Base-by-base conservation (phyloP, 2,329 filamentous ascomycete genomes). In the Microdochium nivale region DNA sequence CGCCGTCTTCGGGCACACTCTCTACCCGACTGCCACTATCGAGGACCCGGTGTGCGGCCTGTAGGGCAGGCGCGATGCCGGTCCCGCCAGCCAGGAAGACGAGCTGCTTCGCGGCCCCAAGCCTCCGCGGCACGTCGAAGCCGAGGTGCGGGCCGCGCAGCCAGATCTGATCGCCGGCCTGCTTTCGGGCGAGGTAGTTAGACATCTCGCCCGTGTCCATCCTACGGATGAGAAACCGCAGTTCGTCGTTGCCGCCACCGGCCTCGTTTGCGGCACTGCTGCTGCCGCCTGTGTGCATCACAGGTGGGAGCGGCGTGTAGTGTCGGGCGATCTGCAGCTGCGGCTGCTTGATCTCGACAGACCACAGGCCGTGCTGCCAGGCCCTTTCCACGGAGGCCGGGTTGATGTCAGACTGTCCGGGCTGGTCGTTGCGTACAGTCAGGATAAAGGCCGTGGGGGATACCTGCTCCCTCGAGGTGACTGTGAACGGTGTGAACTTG, bases 1-100 rank as follows among this genome's bases (percentile, higher is more conserved):
- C 54, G 3, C 54, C 54, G 7, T 58, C 54, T 16, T 57, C 52
- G 21, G 56, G 11, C 37, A 30, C 5, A n/a, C 50, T n/a, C 35
- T n/a, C n/a, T n/a, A n/a, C n/a, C n/a, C n/a, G n/a, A n/a, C 23
- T 16, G 14, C 19, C 23, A 19, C 13, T 30, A 19, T 75, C 67
- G 3, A 83, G 69, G 11, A 92, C 67, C 1, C 81, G 80, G 54
- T 83, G 72, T 1, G 84, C 88, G 40, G 87, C 80, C 69, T 97
- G 92, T 66, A 97, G 70, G 8, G 91, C 94, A 0, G 92, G 89
- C 16, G 90, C 90, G 59, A 99, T 87, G 1, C 94, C 92, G 0
- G 94, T 99, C 0, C 94, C 94, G 2, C 91, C 94, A 1, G 91
- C 94, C 23, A 97, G 72, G 62, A 97, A 96, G 2, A 96, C 73